Base-by-base conservation (phyloP, 495 filamentous ascomycete genomes). In the Hypomontagnella monticulosa region DNA sequence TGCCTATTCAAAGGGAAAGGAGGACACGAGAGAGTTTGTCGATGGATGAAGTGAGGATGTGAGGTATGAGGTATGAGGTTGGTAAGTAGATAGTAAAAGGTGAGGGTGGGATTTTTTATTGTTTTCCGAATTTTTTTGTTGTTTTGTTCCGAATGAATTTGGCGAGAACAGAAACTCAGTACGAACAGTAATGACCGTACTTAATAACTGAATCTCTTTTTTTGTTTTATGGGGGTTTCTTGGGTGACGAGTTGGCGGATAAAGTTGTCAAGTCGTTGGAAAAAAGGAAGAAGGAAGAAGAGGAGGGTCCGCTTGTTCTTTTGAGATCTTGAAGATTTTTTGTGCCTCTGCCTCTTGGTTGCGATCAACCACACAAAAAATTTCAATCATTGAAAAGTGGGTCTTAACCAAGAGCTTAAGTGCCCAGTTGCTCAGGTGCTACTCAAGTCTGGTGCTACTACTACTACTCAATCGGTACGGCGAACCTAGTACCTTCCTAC, bases 121-220 rank as follows among this genome's bases (percentile, higher is more conserved):
- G 54, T 74, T 72, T 74, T 74, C 82, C 83, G 79, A 82, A 81
- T 66, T 84, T 85, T 84, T 85, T 85, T 84, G 83, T 68, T 73
- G 75, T 71, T 71, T 72, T 80, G 78, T 19, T 75, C 74, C 74
- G 75, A 63, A 72, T 74, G 75, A 75, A 74, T 79, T 80, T 76
- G 78, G 78, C 72, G 73, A 77, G 71, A 74, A 69, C 71, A 74
- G 71, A 69, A 69, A 72, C 54, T 33, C 65, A 63, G 71, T 69
- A 74, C 71, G 71, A 72, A 65, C 70, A 32, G 30, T n/a, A 30
- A 63, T 52, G 66, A 66, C 43, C 71, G 69, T 70, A 71, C 69
- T 72, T 61, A 54, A 70, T 65, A 67, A 70, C 68, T 70, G 71
- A 70, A 61, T 67, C 67, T 70, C 67, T 70, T 74, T 74, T 74